phyloP scores from a whole-genome alignment of 805 yeast species.

The Schizosaccharomyces pombe region ASM294v3 CU329670.1:2511001-2511500 shows the following conservation, averaged over 20 bases:
- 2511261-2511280: conserved; percentile 16
- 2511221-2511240: neutral
- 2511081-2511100: too few species aligned
- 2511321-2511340: conserved; percentile 69
- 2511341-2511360: conserved; percentile 56
- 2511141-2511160: too few species aligned
- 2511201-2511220: too few species aligned
- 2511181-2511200: too few species aligned
- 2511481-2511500: conserved; percentile 66
- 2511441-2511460: conserved; percentile 65
- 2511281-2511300: conserved; percentile 64
- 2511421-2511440: conserved; percentile 76
- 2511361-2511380: conserved; percentile 73
- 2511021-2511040: too few species aligned
- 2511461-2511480: conserved; percentile 71
- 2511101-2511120: too few species aligned
- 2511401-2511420: conserved; percentile 61
- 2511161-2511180: too few species aligned
- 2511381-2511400: conserved; percentile 44
- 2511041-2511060: too few species aligned
- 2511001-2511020: too few species aligned
- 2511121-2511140: too few species aligned
- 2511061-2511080: too few species aligned
- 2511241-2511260: neutral
- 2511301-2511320: conserved; percentile 71